These are phyloP conservation scores for Ailanthus altissimus DNA, from an alignment of 345 rosid genomes.

Conservation along the genomic window DNA sequence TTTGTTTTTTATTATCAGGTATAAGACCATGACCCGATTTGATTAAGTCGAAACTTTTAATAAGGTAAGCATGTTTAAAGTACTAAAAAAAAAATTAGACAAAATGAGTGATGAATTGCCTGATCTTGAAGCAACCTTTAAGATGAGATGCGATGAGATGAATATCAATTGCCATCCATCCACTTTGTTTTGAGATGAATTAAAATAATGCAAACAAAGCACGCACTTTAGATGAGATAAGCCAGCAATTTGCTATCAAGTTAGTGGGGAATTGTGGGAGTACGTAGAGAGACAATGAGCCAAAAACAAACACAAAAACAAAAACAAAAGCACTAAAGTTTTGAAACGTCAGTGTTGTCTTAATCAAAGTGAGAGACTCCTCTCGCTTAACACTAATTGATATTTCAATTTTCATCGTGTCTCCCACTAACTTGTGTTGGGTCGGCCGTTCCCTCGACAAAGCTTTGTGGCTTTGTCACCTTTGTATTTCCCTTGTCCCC, in stretches of 20 bases:
- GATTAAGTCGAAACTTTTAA: too few species aligned
- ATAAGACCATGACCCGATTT: too few species aligned
- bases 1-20: too few species aligned
- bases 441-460: conserved; percentile 45
- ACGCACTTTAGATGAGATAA: not conserved
- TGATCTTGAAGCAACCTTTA: too few species aligned
- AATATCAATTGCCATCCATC: too few species aligned
- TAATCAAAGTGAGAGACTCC: conserved; percentile 9
- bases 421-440: conserved; percentile 44
- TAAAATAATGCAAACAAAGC: not conserved
- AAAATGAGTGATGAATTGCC: too few species aligned
- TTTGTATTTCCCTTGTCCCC: conserved; percentile 1
- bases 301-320: not conserved
- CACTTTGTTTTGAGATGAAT: not conserved
- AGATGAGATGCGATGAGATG: too few species aligned
- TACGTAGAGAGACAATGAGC: not conserved
- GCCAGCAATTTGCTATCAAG: too few species aligned
- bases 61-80: too few species aligned
- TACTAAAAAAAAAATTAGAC: too few species aligned
- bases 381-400: not conserved
- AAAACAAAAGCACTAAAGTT: conserved; percentile 12
- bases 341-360: conserved; percentile 31
- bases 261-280: too few species aligned
- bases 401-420: conserved; percentile 23
- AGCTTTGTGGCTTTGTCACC: conserved; percentile 31